Evolutionary conservation across 768 basidiomycete species (phyloP).

Genomic region (Hypholoma sublateritium): DNA sequence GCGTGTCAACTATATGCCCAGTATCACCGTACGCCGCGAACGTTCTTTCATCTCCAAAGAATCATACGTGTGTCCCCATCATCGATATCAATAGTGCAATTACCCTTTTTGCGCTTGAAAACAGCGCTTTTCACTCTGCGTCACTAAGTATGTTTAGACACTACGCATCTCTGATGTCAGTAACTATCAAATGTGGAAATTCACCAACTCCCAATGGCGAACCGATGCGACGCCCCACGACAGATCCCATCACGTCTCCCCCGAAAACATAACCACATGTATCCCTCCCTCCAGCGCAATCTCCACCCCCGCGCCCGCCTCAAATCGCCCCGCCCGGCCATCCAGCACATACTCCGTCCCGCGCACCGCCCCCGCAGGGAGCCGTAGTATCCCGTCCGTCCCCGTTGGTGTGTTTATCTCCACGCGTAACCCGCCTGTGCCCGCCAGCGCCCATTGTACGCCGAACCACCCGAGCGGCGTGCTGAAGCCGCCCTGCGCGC

Average conservation of each 20-base stretch:
- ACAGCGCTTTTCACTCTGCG: too few relatives aligned
- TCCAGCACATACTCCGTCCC: constrained; percentile 1
- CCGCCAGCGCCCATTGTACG: constrained; percentile 38
- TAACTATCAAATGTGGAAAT: too few relatives aligned
- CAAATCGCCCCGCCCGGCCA: background rate
- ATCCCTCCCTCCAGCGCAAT: constrained; percentile 7
- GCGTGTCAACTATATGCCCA: too few relatives aligned
- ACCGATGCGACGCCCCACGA: too few relatives aligned
- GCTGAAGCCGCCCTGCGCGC: constrained; percentile 51
- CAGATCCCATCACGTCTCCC: background rate
- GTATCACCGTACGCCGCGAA: too few relatives aligned
- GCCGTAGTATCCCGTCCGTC: constrained; percentile 9
- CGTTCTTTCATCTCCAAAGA: too few relatives aligned
- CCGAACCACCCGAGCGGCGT: constrained; percentile 53
- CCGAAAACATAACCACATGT: constrained; percentile 1
- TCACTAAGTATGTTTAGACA: too few relatives aligned
- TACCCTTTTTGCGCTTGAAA: too few relatives aligned
- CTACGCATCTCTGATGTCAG: too few relatives aligned
- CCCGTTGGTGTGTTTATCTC: constrained; percentile 17
- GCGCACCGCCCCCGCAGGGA: constrained; percentile 4
- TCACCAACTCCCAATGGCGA: too few relatives aligned
- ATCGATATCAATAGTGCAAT: too few relatives aligned
- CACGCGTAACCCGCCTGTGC: constrained; percentile 4
- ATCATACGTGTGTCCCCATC: too few relatives aligned
- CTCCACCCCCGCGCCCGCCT: background rate